Base-by-base conservation (phyloP, 768 basidiomycete genomes). In the Rhizopogon sp. region DNA sequence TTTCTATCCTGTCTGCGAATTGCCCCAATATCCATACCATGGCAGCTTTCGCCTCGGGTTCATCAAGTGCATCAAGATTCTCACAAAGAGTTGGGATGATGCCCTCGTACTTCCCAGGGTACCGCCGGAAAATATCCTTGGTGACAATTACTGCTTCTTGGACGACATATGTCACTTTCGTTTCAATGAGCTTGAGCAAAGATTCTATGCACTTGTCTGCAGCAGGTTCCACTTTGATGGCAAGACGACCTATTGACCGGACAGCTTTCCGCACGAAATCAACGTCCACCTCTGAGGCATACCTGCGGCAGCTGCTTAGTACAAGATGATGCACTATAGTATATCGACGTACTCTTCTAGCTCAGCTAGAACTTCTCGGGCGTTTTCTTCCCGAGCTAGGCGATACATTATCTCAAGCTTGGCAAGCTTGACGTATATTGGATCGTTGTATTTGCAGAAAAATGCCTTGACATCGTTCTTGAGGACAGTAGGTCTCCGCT, bases 401-500 rank as follows among this genome's bases (percentile, higher is more conserved):
- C 97, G 86, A 71, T 98, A 98, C 91, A 99, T 98, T 65, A 98
- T 98, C 71, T 98, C 97, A 51, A 99, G 77, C 64, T 99, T 98
- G 49, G 95, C 96, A 31, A 99, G 79, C 69, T 99, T 98, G 69
- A 98, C 93, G 68, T 98, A 99, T 61, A 98, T 97, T 2, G 97
- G 97, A 64, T 98, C 97, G 68, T 98, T 98, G 71, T 98, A 99
- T 72, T 99, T 98, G 88, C 94, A 98, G 74, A 99, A 99, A 74
- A 99, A 98, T 13, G 98, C 95, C 64, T 93, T 93, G 65, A 99
- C 96, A 66, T 98, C 97, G 72, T 97, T 97, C 72, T 90, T 90
- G 41, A 99, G 76, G 33, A 99, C 92, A 11, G 85, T 72, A 3
- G 97, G 94, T 31, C 97, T 81, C 46, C 96, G 83, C 74, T 98